Conservation (phyloP, 768 basidiomycete species). For the Filobasidium wieringae region DNA sequence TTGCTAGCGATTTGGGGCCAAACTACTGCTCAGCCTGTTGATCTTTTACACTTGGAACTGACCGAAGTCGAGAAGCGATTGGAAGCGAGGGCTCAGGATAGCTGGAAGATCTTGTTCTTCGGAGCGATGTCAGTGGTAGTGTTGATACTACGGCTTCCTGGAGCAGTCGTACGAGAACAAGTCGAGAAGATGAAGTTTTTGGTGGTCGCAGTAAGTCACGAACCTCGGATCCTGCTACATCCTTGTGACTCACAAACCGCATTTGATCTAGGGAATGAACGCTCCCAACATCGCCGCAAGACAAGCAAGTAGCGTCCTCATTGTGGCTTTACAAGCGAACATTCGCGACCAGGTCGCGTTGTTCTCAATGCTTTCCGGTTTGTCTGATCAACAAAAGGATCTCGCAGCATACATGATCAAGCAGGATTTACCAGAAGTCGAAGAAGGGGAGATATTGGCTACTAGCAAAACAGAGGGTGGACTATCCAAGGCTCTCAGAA, state of each 20-base stretch:
- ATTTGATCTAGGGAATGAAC: neutral
- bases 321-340: neutral
- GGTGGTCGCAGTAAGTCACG: neutral
- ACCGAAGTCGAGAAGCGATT: neutral
- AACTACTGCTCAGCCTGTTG: neutral
- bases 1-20: neutral
- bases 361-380: neutral
- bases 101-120: neutral
- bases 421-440: slow-evolving; percentile 2
- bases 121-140: neutral
- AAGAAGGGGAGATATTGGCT: neutral
- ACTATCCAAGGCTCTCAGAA: neutral
- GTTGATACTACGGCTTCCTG: neutral
- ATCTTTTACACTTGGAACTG: neutral
- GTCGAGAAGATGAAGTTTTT: neutral
- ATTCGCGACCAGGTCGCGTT: neutral
- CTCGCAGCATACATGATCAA: slow-evolving; percentile 3
- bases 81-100: neutral
- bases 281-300: neutral
- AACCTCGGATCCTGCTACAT: neutral
- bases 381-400: slow-evolving; percentile 5
- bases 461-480: neutral
- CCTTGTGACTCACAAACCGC: no score
- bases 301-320: slow-evolving; percentile 1
- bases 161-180: neutral